Evolutionary conservation across 495 filamentous ascomycete species (phyloP).

Genomic region (Penicillium coprophilum): DNA sequence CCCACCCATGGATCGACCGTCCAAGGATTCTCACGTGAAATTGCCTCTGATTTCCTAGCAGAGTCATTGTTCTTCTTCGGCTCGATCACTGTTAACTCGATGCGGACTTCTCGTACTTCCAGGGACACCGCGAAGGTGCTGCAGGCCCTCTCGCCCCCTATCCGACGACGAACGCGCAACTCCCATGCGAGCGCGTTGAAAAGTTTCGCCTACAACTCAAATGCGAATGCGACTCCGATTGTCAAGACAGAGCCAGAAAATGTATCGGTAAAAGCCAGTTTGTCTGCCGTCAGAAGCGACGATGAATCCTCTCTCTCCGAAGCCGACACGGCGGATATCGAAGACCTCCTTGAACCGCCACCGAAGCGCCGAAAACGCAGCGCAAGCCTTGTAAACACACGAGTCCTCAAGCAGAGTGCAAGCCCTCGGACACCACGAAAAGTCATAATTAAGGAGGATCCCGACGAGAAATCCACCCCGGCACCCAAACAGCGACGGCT

Average conservation of each 20-base stretch:
- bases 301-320: constrained; percentile 47
- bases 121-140: constrained; percentile 56
- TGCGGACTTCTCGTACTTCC: constrained; percentile 63
- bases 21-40: constrained; percentile 26
- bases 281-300: constrained; percentile 18
- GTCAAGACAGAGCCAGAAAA: constrained; percentile 18
- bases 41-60: not conserved
- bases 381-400: constrained; percentile 10
- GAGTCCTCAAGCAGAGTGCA: constrained; percentile 17
- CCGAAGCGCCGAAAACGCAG: constrained; percentile 55
- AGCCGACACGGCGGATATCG: constrained; percentile 55
- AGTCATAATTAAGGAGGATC: constrained; percentile 25
- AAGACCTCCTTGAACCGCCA: constrained; percentile 55
- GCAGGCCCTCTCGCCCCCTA: constrained; percentile 44
- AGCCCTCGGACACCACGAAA: constrained; percentile 17
- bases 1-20: constrained; percentile 8
- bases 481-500: constrained; percentile 50
- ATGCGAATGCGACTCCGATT: constrained; percentile 7
- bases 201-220: constrained; percentile 32
- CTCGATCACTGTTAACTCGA: constrained; percentile 22
- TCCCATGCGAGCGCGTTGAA: constrained; percentile 28
- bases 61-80: not conserved
- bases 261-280: constrained; percentile 11
- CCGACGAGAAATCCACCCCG: constrained; percentile 28
- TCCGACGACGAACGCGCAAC: constrained; percentile 42